Evolutionary conservation across 1,139 yeast genomes (phyloP).

Genomic region (Pichia norvegensis): DNA sequence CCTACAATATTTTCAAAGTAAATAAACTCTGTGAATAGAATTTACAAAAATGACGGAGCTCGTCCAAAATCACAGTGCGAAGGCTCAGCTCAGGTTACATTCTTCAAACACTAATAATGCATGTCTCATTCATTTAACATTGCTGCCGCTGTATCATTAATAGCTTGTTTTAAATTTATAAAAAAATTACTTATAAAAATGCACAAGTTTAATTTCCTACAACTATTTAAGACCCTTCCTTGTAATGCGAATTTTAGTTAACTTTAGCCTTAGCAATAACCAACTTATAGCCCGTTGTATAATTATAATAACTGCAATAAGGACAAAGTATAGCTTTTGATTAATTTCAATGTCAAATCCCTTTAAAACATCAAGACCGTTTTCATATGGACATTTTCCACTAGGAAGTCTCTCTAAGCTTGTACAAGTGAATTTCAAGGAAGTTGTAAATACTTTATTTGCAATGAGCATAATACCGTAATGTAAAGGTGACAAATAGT

Average conservation of each 20-base stretch:
- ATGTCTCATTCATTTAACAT: no score
- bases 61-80: no score
- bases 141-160: no score
- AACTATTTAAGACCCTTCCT: background rate
- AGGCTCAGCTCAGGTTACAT: no score
- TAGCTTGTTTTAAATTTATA: no score
- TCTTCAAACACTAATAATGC: no score
- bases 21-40: no score
- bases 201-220: no score
- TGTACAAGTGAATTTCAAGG: conserved; percentile 34
- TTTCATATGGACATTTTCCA: conserved; percentile 35
- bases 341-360: conserved; percentile 34
- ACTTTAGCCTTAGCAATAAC: conserved; percentile 27
- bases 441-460: conserved; percentile 39
- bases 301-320: conserved; percentile 32
- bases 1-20: no score
- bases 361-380: conserved; percentile 44
- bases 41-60: no score
- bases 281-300: conserved; percentile 34
- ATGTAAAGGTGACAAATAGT: conserved; percentile 67
- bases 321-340: conserved; percentile 29
- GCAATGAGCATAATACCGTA: conserved; percentile 54
- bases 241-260: conserved; percentile 20
- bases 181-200: no score
- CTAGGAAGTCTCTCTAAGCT: conserved; percentile 23